These are phyloP conservation scores for Claviceps arundinis DNA, from an alignment of 2,329 filamentous ascomycete genomes.

Conservation along the genomic window DNA sequence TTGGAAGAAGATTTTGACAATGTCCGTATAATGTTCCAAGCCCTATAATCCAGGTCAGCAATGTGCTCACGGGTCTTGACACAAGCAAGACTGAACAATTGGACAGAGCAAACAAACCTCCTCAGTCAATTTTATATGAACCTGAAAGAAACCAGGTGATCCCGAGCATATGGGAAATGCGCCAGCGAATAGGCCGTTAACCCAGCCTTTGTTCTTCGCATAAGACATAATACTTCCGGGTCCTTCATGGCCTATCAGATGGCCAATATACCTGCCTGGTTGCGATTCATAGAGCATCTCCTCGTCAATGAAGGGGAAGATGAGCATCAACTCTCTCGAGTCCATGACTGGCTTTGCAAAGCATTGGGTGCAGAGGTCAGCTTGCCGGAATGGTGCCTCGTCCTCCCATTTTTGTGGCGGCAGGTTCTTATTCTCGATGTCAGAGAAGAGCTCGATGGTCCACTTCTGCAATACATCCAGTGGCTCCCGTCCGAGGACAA, in stretches of 20 bases:
- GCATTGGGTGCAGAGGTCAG: slow-evolving; percentile 50
- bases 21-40: slow-evolving; percentile 66
- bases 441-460: slow-evolving; percentile 72
- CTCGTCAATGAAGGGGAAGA: slow-evolving; percentile 77
- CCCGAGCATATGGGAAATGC: slow-evolving; percentile 66
- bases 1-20: slow-evolving; percentile 75
- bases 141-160: slow-evolving; percentile 61
- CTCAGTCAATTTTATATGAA: slow-evolving; percentile 68
- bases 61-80: not conserved
- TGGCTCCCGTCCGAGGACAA: slow-evolving; percentile 68
- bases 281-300: slow-evolving; percentile 67
- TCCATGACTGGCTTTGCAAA: slow-evolving; percentile 92
- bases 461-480: slow-evolving; percentile 73
- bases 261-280: slow-evolving; percentile 74
- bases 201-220: slow-evolving; percentile 83
- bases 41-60: slow-evolving; percentile 27
- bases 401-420: slow-evolving; percentile 42
- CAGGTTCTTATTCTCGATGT: slow-evolving; percentile 70
- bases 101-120: slow-evolving; percentile 37
- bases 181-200: slow-evolving; percentile 68
- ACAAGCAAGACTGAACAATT: not conserved
- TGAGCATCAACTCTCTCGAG: slow-evolving; percentile 62
- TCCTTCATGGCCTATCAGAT: slow-evolving; percentile 84
- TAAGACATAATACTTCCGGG: slow-evolving; percentile 86
- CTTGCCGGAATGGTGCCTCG: slow-evolving; percentile 34